Percentiles rank a stretch among this genome's conserved stretches.
These are phyloP conservation scores for Anthoceros angustus DNA, from an alignment of 225 moss, liverwort and hornwort species.

Conservation along the genomic window DNA sequence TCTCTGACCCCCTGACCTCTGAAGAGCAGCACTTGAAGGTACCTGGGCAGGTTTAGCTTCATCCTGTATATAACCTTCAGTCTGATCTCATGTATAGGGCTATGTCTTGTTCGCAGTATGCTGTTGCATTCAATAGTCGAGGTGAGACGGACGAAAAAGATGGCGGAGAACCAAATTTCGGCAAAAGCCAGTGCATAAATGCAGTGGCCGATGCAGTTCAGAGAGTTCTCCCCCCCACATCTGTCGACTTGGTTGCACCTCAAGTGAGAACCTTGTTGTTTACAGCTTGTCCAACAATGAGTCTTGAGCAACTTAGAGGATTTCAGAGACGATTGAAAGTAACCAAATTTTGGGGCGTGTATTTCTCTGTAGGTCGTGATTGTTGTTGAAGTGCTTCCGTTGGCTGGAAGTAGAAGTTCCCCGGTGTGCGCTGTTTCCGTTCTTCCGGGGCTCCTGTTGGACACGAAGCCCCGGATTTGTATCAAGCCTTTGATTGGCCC, in stretches of 20 bases:
- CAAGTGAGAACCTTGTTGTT: conserved; percentile 22
- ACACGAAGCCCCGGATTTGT: conserved; percentile 1
- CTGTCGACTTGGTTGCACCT: conserved; percentile 62
- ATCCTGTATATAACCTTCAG: background rate
- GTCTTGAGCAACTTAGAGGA: too few species aligned
- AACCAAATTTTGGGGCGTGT: background rate
- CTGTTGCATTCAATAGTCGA: conserved; percentile 74
- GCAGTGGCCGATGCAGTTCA: conserved; percentile 48
- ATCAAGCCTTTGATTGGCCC: background rate
- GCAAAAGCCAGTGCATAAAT: conserved; percentile 57
- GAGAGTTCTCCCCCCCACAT: conserved; percentile 21
- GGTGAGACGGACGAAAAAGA: conserved; percentile 29
- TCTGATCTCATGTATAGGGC: too few species aligned
- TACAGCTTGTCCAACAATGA: too few species aligned
- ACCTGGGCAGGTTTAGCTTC: background rate
- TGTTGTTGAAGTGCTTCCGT: background rate
- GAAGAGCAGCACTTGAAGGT: background rate
- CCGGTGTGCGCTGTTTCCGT: background rate
- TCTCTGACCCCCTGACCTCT: conserved; percentile 15
- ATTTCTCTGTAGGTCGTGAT: background rate
- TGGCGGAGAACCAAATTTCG: conserved; percentile 16
- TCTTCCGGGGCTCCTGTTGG: background rate
- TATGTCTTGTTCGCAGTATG: conserved; percentile 38
- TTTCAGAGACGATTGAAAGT: too few species aligned
- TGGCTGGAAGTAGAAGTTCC: background rate